Conservation (phyloP, 2,329 filamentous ascomycete genomes). For the Cladosporium cucumerinum region DNA sequence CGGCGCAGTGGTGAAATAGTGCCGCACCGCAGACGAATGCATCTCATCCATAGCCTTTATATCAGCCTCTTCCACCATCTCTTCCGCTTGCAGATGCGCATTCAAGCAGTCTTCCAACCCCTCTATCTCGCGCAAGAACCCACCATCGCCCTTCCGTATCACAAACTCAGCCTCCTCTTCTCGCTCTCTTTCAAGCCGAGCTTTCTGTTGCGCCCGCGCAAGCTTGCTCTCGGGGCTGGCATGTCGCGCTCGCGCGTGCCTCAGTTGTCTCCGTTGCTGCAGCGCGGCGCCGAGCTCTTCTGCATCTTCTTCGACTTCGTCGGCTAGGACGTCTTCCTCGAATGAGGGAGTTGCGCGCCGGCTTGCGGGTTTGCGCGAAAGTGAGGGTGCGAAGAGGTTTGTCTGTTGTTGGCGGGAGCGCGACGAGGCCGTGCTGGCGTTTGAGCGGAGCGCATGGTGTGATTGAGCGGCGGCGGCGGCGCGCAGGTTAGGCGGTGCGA, state of each 20-base stretch:
- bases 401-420: constrained; percentile 12
- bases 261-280: constrained; percentile 7
- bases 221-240: constrained; percentile 3
- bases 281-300: constrained; percentile 3
- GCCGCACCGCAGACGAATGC: constrained; percentile 2
- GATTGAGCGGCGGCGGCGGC: constrained; percentile 4
- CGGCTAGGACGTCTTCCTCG: constrained; percentile 11
- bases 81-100: constrained; percentile 7
- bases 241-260: not conserved
- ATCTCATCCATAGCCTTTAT: constrained; percentile 3
- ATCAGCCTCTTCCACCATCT: constrained; percentile 12
- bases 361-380: constrained; percentile 7
- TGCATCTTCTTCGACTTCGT: constrained; percentile 6
- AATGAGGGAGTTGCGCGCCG: constrained; percentile 8
- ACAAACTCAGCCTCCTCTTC: constrained; percentile 14
- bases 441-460: constrained; percentile 6
- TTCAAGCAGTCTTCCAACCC: constrained; percentile 3
- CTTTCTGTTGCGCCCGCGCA: constrained; percentile 10
- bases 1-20: constrained; percentile 5
- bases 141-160: constrained; percentile 5
- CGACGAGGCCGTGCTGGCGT: constrained; percentile 12
- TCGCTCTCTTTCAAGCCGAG: not conserved
- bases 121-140: not conserved
- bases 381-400: constrained; percentile 15
- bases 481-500: constrained; percentile 10